These are phyloP conservation scores for Solanum rostratum DNA, from an alignment of 257 asterid species.

Conservation along the genomic window DNA sequence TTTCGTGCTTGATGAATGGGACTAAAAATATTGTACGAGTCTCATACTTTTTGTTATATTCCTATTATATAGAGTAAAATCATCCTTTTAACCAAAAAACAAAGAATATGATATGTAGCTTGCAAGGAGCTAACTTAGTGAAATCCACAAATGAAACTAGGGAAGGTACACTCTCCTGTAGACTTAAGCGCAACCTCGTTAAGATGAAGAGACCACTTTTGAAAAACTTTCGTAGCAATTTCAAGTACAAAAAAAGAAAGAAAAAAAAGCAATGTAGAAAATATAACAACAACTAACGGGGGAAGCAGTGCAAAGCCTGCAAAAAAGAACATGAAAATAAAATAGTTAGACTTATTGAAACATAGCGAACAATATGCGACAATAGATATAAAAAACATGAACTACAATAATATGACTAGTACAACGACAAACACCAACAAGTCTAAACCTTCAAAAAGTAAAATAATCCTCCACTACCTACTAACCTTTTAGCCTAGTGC, in stretches of 20 bases:
- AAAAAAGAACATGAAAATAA: background rate
- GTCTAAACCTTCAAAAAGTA: background rate
- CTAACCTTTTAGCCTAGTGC: background rate
- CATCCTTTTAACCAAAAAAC: background rate
- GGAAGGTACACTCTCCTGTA: background rate
- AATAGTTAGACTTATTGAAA: background rate
- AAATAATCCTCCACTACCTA: background rate
- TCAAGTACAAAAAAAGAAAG: background rate
- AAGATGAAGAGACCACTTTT: background rate
- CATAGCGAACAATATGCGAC: background rate
- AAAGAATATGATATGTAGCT: background rate
- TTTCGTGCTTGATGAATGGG: background rate
- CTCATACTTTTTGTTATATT: background rate
- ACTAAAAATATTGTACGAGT: background rate
- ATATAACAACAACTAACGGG: background rate
- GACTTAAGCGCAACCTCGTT: background rate
- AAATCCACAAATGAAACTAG: background rate
- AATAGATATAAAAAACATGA: background rate
- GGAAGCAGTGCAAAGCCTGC: background rate
- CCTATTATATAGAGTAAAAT: background rate
- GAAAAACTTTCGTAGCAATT: background rate
- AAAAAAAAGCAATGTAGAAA: no score
- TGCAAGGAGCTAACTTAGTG: no score
- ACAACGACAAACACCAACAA: background rate
- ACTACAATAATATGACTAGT: background rate